Evolutionary conservation across 768 basidiomycete genomes (phyloP), one percentile per base, ranked within the genome.

Genomic region (Suillus hirtellus): DNA sequence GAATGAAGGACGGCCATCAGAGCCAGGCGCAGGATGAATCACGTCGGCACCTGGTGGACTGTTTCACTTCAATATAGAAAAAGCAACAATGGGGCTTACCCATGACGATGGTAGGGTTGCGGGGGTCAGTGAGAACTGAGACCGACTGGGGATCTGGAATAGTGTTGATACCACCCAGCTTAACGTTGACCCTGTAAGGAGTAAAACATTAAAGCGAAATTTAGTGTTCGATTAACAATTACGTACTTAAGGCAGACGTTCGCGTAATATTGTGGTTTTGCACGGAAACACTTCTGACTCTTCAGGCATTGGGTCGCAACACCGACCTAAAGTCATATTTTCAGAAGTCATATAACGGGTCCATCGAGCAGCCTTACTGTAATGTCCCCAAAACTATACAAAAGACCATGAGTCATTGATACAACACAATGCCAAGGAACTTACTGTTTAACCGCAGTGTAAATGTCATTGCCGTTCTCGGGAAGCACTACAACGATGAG

Each of bases 251-350:
- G 73, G 67, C 84, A 86, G 7, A 93, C 88, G 64, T 93, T 94
- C 0, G 92, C 92, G 64, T 81, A 93, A 68, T 93, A 94, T 66
- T 93, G 92, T 0, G 84, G 75, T 64, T 87, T 92, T 0, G 89
- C 91, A 4, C 82, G 77, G 66, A 75, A 81, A 69, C 89, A 89
- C 68, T 92, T 92, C 5, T 71, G 75, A 19, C 80, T 80, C 72
- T 90, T 90, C 68, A 93, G 67, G 71, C 92, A 93, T 65, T 93
- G 92, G 0, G 92, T 93, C 0, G 91, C 86, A 9, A 92, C 86
- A 31, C 92, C 92, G 68, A 82, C 80, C 86, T 89, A 69, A 38
- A 17, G 21, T 56, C 38, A 40, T 27, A 27, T 11, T 40, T 24
- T 56, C 24, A 56, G 38, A 56, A 1, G 24, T 56, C 38, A 27